Evolutionary conservation across 805 yeast species (phyloP), one percentile per base, ranked within the genome.

Genomic region (Yarrowia alimentaria): DNA sequence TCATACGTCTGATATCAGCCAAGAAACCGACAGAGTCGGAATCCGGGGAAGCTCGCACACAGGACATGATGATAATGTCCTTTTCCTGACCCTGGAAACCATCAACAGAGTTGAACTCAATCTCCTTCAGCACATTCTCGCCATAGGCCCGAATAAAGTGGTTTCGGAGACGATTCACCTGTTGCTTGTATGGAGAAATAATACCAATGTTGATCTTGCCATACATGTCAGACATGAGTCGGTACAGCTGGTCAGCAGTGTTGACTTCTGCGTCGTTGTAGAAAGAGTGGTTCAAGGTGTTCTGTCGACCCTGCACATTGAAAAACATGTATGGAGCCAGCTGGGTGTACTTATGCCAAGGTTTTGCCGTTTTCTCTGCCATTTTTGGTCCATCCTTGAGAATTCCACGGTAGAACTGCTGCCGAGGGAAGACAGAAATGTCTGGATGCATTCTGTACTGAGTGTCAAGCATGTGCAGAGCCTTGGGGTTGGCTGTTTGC

Each of bases 81-180:
- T 91, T 93, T 63, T 93, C 99, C 66, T 93, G 98, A 56, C 96
- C 97, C 70, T 89, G 99, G 64, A 90, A 93, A 1, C 98, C 99
- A 74, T 93, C 99, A 54, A 93, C 89, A 0, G 99, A 88, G 62
- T 90, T 89, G 68, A 93, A 89, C 62, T 86, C 95, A 42, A 94
- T 79, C 49, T 78, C 81, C 22, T 77, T 73, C 14, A 75, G 64
- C 25, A 91, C 83, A 3, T 69, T 61, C 2, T 69, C 69, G 9
- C 98, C 98, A 60, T 76, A 84, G 50, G 70, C 69, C 12, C 70
- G 69, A 5, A 68, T 64, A 60, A 93, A 91, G 1, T 73, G 65
- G 14, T 74, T 72, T 56, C 77, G 77, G 53, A 93, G 61, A 1
- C 74, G 68, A 26, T 73, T 60, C 31, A 88, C 79, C 63, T 93